phyloP scores from a whole-genome alignment of 2,329 filamentous ascomycete species.

The Xylariaceae sp. region DNA sequence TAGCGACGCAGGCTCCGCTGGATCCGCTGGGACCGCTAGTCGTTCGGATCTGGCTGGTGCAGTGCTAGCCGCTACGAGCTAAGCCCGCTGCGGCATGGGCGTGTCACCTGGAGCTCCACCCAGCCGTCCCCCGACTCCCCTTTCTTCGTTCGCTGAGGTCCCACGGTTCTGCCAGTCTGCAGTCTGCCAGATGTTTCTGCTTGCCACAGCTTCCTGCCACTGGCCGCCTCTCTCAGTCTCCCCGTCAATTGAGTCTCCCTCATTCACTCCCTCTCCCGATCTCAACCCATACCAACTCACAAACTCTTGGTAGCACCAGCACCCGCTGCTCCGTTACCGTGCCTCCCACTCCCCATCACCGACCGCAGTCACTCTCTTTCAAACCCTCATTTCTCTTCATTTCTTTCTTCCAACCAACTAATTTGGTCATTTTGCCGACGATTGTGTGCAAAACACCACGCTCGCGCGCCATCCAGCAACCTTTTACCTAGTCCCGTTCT shows the following conservation, averaged over 20 bases:
- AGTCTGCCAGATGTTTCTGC: too few relatives aligned
- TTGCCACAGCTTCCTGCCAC: neutral
- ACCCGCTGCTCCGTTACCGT: neutral
- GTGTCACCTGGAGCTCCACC: neutral
- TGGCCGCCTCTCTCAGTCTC: neutral
- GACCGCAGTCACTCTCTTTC: constrained; percentile 20
- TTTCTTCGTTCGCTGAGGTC: constrained; percentile 9
- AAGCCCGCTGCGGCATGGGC: neutral
- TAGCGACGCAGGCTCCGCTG: too few relatives aligned
- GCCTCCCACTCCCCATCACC: constrained; percentile 6
- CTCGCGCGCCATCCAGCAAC: neutral
- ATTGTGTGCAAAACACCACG: neutral
- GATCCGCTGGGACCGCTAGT: neutral
- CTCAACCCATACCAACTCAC: constrained; percentile 6
- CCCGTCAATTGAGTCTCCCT: constrained; percentile 6
- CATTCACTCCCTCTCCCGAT: constrained; percentile 7
- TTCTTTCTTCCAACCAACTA: constrained; percentile 14
- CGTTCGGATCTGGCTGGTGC: neutral
- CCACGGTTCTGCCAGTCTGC: too few relatives aligned
- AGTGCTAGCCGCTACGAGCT: neutral
- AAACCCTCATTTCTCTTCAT: constrained; percentile 14
- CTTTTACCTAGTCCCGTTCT: constrained; percentile 12
- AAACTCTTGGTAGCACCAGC: constrained; percentile 1
- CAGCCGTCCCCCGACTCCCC: constrained; percentile 4
- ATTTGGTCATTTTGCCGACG: constrained; percentile 11